phyloP scores from a whole-genome alignment of 441 rosid species.

The Mallotus japonicus region DNA sequence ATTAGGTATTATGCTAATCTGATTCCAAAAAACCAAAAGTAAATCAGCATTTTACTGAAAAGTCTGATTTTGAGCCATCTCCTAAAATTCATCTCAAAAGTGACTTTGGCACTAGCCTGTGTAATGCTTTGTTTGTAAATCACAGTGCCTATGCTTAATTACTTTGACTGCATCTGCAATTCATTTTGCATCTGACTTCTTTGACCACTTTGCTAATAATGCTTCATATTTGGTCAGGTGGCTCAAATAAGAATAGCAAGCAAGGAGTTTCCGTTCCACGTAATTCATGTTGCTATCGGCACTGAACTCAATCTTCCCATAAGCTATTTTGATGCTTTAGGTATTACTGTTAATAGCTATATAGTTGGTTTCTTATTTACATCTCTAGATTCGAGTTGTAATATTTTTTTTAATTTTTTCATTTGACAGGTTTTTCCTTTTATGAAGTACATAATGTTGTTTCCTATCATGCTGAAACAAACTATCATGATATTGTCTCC shows the following conservation, averaged over 20 bases:
- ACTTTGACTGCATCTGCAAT: conserved; percentile 4
- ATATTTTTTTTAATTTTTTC: conserved; percentile 22
- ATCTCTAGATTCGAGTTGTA: conserved; percentile 17
- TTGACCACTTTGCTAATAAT: conserved; percentile 6
- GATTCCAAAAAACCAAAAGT: neutral
- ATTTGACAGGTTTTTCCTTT: conserved; percentile 67
- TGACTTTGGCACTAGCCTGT: neutral
- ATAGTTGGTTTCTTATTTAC: conserved; percentile 16
- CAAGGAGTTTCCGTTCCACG: conserved; percentile 45
- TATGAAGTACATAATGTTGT: conserved; percentile 66
- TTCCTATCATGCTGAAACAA: conserved; percentile 57
- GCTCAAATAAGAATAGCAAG: conserved; percentile 74
- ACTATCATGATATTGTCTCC: conserved; percentile 67
- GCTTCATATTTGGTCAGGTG: conserved; percentile 50
- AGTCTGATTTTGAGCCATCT: neutral
- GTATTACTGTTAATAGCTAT: conserved; percentile 33
- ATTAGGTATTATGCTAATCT: neutral
- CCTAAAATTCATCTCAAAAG: neutral
- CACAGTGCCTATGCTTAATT: neutral
- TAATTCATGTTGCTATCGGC: conserved; percentile 71
- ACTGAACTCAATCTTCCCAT: conserved; percentile 73
- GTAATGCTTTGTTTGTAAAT: neutral
- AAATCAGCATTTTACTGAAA: neutral
- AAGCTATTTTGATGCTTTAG: conserved; percentile 67
- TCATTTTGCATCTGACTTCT: conserved; percentile 15